phyloP scores from a whole-genome alignment of 495 filamentous ascomycete species.

The Aspergillus ostianus region DNA sequence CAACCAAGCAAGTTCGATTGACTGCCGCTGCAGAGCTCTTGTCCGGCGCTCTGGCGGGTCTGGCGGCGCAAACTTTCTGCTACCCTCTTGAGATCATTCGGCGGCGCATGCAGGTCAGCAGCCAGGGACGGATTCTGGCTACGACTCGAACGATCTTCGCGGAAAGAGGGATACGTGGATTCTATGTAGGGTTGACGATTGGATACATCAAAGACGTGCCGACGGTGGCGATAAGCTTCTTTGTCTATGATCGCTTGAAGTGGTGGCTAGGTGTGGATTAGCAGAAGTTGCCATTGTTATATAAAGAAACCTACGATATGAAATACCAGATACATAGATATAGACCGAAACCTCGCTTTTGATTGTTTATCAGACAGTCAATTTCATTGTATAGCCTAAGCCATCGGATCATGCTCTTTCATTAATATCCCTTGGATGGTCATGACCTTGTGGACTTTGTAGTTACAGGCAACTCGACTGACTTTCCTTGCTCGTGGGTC shows the following conservation, averaged over 20 bases:
- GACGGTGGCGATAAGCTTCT: slow-evolving; percentile 77
- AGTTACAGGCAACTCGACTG: too few relatives aligned
- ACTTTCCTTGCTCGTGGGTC: too few relatives aligned
- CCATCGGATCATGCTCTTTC: too few relatives aligned
- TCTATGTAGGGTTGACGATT: slow-evolving; percentile 91
- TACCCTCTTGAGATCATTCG: slow-evolving; percentile 93
- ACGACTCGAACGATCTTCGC: slow-evolving; percentile 69
- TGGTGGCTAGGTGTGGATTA: slow-evolving; percentile 59
- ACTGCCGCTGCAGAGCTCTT: slow-evolving; percentile 73
- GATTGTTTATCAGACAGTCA: too few relatives aligned
- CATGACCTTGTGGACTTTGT: too few relatives aligned
- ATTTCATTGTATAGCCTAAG: too few relatives aligned
- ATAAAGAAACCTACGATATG: too few relatives aligned
- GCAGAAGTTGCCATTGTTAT: too few relatives aligned
- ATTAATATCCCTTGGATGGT: too few relatives aligned
- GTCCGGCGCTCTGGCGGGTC: slow-evolving; percentile 79
- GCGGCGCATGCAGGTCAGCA: slow-evolving; percentile 91
- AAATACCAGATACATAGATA: too few relatives aligned
- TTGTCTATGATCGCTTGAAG: slow-evolving; percentile 82
- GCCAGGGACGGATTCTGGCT: slow-evolving; percentile 71
- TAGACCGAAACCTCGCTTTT: too few relatives aligned
- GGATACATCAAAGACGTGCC: slow-evolving; percentile 93
- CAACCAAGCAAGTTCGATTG: slow-evolving; percentile 47
- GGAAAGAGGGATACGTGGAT: slow-evolving; percentile 76
- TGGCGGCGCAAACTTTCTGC: slow-evolving; percentile 84